These are phyloP conservation scores for Groenewaldozyma salmanticensis DNA, from an alignment of 805 yeast species.

Conservation along the genomic window DNA sequence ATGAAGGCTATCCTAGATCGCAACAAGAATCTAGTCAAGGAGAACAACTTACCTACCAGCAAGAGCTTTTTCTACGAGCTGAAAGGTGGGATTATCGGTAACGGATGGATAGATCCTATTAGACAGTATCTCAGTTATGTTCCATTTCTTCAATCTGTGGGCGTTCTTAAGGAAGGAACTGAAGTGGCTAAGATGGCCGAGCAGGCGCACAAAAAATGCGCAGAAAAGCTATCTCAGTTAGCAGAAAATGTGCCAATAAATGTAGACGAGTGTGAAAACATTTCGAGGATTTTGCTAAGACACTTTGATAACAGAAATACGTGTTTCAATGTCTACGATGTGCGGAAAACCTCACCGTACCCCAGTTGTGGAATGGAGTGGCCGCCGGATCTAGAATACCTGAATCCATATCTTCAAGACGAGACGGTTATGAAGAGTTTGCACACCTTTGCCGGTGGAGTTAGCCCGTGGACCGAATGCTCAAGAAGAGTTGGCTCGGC, in stretches of 20 bases:
- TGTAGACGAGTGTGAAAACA: slow-evolving; percentile 28
- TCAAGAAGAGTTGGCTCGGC: slow-evolving; percentile 43
- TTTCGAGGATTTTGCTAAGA: slow-evolving; percentile 31
- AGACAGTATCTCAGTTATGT: slow-evolving; percentile 72
- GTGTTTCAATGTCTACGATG: slow-evolving; percentile 82
- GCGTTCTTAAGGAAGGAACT: slow-evolving; percentile 36
- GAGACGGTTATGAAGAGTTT: slow-evolving; percentile 39
- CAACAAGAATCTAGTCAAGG: slow-evolving; percentile 27
- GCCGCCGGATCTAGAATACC: slow-evolving; percentile 57
- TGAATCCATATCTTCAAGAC: slow-evolving; percentile 41
- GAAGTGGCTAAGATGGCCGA: slow-evolving; percentile 16
- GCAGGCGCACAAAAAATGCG: slow-evolving; percentile 19
- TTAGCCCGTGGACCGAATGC: slow-evolving; percentile 69
- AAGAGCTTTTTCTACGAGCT: slow-evolving; percentile 31
- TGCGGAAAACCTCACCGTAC: slow-evolving; percentile 54
- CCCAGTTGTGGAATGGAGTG: slow-evolving; percentile 90
- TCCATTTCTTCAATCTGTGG: slow-evolving; percentile 56
- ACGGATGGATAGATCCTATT: slow-evolving; percentile 91
- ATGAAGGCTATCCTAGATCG: slow-evolving; percentile 51
- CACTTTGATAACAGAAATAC: slow-evolving; percentile 24
- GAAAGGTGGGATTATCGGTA: slow-evolving; percentile 70
- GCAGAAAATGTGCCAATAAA: slow-evolving; percentile 16
- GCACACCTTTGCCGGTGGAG: slow-evolving; percentile 34
- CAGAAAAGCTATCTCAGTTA: slow-evolving; percentile 18
- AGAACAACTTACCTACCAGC: neutral